Percentiles rank a stretch among this genome's conserved stretches.
These are phyloP conservation scores for Cymodocea nodosa DNA, from an alignment of 116 monocot genomes.

Conservation along the genomic window DNA sequence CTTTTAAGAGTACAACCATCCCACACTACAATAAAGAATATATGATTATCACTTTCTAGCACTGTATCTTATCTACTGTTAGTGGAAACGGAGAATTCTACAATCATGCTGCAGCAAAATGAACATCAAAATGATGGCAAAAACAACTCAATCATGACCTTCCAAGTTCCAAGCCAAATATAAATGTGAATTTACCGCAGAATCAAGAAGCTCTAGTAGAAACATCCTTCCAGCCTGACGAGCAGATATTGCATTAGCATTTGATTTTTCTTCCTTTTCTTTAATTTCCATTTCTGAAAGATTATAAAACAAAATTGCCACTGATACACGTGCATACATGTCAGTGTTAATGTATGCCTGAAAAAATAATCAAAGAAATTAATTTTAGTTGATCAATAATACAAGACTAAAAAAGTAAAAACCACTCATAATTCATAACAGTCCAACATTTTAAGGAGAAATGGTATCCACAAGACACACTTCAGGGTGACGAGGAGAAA, in stretches of 20 bases:
- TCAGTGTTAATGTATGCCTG: conserved; percentile 94
- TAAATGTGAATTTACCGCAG: conserved; percentile 32
- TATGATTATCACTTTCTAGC: too few species aligned
- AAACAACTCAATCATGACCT: background rate
- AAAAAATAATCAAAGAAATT: background rate
- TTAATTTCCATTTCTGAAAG: conserved; percentile 17
- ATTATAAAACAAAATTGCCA: conserved; percentile 73
- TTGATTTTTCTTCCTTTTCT: conserved; percentile 9
- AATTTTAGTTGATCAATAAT: background rate
- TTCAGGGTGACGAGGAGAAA: background rate
- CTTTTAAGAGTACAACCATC: too few species aligned
- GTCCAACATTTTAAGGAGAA: background rate
- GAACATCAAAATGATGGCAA: too few species aligned
- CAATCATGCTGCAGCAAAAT: too few species aligned
- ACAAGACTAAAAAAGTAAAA: background rate
- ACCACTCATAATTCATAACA: background rate
- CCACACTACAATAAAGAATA: too few species aligned
- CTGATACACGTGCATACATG: conserved; percentile 75
- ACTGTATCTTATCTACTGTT: too few species aligned
- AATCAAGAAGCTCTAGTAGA: conserved; percentile 65
- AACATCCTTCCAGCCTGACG: conserved; percentile 53
- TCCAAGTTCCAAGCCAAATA: background rate
- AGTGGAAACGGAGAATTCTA: too few species aligned
- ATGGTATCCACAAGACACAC: background rate
- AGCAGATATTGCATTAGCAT: conserved; percentile 34